phyloP scores from a whole-genome alignment of 169 alveolate genomes.

The Haemoproteus tartakovskyi region DNA sequence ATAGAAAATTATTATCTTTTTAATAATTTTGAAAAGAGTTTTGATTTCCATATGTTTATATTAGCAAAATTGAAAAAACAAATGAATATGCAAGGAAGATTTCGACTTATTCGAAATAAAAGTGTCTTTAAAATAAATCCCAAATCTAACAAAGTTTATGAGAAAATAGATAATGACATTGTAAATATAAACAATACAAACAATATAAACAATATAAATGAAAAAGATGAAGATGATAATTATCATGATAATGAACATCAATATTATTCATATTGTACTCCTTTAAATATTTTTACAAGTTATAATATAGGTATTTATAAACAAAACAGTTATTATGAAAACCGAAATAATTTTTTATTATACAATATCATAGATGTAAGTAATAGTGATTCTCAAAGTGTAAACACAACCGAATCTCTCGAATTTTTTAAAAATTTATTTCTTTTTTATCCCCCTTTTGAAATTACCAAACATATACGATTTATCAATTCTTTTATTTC shows the following conservation, averaged over 20 bases:
- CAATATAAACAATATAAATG: background rate
- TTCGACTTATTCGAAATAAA: slow-evolving; percentile 36
- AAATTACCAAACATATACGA: slow-evolving; percentile 53
- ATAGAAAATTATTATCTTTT: slow-evolving; percentile 52
- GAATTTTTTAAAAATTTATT: slow-evolving; percentile 59
- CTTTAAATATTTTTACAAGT: slow-evolving; percentile 55
- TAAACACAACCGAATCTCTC: slow-evolving; percentile 39
- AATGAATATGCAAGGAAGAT: slow-evolving; percentile 21
- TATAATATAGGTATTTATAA: slow-evolving; percentile 62
- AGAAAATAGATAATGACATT: background rate
- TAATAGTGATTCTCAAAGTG: slow-evolving; percentile 30
- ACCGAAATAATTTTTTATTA: slow-evolving; percentile 37
- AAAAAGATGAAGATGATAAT: background rate
- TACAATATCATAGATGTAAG: slow-evolving; percentile 43
- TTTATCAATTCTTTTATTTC: slow-evolving; percentile 45
- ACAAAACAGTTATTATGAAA: slow-evolving; percentile 48
- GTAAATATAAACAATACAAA: background rate
- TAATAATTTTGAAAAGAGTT: slow-evolving; percentile 28
- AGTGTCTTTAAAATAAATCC: slow-evolving; percentile 8
- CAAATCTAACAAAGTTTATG: background rate
- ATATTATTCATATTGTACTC: slow-evolving; percentile 51
- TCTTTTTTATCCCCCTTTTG: slow-evolving; percentile 53
- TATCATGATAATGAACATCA: slow-evolving; percentile 10
- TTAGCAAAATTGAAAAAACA: slow-evolving; percentile 40
- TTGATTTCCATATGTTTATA: slow-evolving; percentile 47